Evolutionary conservation across 371 early-diverging fungal genomes (phyloP), one percentile per base, ranked within the genome.

Genomic region (Mortierella sp.): DNA sequence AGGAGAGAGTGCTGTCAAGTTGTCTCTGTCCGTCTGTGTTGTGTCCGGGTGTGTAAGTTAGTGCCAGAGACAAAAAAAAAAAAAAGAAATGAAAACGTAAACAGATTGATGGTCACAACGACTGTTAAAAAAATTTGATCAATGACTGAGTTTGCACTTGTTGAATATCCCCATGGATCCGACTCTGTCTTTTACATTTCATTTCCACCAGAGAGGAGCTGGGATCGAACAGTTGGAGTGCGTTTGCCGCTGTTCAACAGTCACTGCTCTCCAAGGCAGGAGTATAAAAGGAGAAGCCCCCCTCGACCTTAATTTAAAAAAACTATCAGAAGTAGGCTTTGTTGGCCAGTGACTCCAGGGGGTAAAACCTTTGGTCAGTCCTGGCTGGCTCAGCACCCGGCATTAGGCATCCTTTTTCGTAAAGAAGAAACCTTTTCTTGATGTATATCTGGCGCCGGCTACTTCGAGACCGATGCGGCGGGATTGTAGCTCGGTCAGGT

Each of bases 381-480:
- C 80, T 21, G 38, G 55, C 68, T 77, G 76, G 75, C 81, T 51
- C 71, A 80, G 85, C 85, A 81, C 81, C 78, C 85, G 85, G 85
- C 79, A 84, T 60, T 84, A 84, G 85, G 85, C 85, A 84, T 84
- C 81, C 76, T 77, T 79, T 77, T 80, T 81, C 72, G 63, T 60
- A 56, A 49, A 75, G 56, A 72, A 74, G 70, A 54, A 75, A 55
- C 49, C 68, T 49, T 79, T 68, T 71, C 74, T 60, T 84, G 85
- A 84, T 84, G 85, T 84, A 84, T 81, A 84, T 84, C 85, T 84
- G 76, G 73, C 75, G 85, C 85, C 85, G 85, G 81, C 85, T 75
- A 84, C 85, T 84, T 80, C 80, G 79, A 84, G 85, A 84, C 74
- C 85, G 85, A 84, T 76, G 74, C 60, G 65, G 70, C 44, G 78